Percentiles rank a stretch among this genome's conserved stretches.
These are phyloP conservation scores for Camellia granthamiana DNA, from an alignment of 148 eudicot genomes.

Conservation along the genomic window DNA sequence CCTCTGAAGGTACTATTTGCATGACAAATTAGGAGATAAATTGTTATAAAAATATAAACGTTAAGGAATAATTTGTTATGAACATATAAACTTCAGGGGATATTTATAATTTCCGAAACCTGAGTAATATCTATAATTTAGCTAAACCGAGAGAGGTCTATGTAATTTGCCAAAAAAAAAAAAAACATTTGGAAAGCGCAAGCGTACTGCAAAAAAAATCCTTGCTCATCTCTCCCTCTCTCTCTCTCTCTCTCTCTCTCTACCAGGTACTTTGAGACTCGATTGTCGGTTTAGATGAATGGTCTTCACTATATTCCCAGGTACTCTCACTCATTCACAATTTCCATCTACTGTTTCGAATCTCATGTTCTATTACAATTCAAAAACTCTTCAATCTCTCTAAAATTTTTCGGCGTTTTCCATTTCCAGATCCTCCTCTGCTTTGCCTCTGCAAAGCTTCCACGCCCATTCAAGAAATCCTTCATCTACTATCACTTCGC, in stretches of 20 bases:
- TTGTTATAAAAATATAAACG: no score
- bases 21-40: no score
- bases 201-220: not conserved
- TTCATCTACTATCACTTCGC: constrained; percentile 21
- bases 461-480: constrained; percentile 26
- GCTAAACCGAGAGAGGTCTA: no score
- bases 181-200: not conserved
- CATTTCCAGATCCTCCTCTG: constrained; percentile 38
- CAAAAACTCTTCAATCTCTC: not conserved
- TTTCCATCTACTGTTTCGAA: not conserved
- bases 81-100: no score
- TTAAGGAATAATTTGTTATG: no score
- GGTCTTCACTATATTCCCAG: constrained; percentile 63
- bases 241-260: constrained; percentile 7
- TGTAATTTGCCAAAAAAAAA: no score
- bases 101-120: no score
- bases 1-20: no score
- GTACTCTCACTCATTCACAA: constrained; percentile 9
- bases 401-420: not conserved
- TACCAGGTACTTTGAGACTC: not conserved
- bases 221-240: not conserved
- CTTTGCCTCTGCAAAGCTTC: constrained; percentile 34
- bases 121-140: no score
- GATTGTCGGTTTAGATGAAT: constrained; percentile 32
- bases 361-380: not conserved